Percentiles rank a stretch among this genome's conserved stretches.
Conservation (phyloP, 495 filamentous ascomycete genomes). For the Aspergillus panamensis region DNA sequence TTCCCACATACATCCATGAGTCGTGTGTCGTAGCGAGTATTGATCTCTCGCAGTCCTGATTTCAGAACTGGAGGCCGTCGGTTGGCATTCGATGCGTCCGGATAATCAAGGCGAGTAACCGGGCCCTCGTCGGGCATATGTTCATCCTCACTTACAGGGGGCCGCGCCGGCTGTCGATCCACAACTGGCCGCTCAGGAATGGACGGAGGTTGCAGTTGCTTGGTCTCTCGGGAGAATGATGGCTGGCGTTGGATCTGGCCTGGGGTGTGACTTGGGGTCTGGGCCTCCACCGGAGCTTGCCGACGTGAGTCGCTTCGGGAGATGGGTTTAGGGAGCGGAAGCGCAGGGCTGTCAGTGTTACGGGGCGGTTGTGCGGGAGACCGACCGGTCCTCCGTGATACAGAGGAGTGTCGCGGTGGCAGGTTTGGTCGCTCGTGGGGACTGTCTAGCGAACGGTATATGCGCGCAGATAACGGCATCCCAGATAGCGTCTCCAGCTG, state of each 20-base stretch:
- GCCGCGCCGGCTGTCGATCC: constrained; percentile 15
- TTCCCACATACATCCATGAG: constrained; percentile 84
- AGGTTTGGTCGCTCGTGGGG: constrained; percentile 57
- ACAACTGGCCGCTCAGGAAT: constrained; percentile 26
- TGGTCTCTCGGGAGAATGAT: constrained; percentile 32
- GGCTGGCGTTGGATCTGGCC: constrained; percentile 29
- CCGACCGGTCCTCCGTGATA: constrained; percentile 22
- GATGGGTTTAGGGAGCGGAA: constrained; percentile 18
- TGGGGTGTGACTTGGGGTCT: constrained; percentile 9
- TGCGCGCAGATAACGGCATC: constrained; percentile 29
- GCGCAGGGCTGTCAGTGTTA: constrained; percentile 16
- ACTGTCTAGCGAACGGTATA: constrained; percentile 28
- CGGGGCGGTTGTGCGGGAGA: constrained; percentile 34
- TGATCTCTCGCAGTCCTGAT: constrained; percentile 67
- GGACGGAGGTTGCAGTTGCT: constrained; percentile 19
- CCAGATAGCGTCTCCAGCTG: constrained; percentile 23
- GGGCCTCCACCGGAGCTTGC: constrained; percentile 7
- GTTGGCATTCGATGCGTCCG: constrained; percentile 81
- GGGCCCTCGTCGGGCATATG: constrained; percentile 26
- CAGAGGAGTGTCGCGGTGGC: constrained; percentile 48
- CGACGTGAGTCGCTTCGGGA: constrained; percentile 19
- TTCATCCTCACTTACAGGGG: constrained; percentile 30
- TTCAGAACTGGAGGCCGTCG: constrained; percentile 73
- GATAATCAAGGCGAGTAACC: constrained; percentile 57
- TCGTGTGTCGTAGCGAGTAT: constrained; percentile 78